Conservation (phyloP, 2,329 filamentous ascomycete genomes). For the Penicillium sp. region DNA sequence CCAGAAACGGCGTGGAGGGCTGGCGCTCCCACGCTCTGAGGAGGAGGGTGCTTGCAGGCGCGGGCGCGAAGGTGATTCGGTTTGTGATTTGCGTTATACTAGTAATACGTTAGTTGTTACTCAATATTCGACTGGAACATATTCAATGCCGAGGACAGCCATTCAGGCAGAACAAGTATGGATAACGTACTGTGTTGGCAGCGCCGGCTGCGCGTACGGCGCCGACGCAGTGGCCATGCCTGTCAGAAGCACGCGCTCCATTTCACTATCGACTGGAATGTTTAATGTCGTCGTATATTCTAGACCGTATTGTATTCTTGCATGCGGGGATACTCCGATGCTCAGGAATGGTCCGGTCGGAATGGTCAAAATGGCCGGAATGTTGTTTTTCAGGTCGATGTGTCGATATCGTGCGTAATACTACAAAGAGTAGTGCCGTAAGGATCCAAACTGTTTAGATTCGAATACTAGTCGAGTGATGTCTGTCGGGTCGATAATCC, state of each 20-base stretch:
- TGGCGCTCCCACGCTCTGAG: slow-evolving; percentile 45
- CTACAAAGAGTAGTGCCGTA: neutral
- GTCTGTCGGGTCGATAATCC: slow-evolving; percentile 3
- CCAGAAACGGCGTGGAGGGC: slow-evolving; percentile 38
- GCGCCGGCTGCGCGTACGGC: neutral
- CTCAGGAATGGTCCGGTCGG: neutral
- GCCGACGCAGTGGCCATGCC: neutral
- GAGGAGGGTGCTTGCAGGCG: slow-evolving; percentile 24
- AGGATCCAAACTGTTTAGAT: neutral
- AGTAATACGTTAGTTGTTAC: neutral
- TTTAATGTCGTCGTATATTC: neutral
- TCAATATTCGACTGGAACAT: neutral
- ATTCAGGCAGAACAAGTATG: neutral
- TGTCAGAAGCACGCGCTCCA: slow-evolving; percentile 4
- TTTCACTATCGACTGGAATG: slow-evolving; percentile 4
- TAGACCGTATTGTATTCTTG: neutral
- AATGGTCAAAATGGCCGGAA: too few relatives aligned
- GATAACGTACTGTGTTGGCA: slow-evolving; percentile 6
- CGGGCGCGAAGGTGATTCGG: slow-evolving; percentile 41
- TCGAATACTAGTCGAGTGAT: neutral
- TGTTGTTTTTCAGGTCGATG: neutral
- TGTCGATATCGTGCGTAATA: neutral
- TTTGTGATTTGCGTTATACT: slow-evolving; percentile 21
- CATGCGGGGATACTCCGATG: neutral
- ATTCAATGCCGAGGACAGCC: neutral